Evolutionary conservation across 2,329 filamentous ascomycete genomes (phyloP).

Genomic region (Malbranchea cinnamomea): DNA sequence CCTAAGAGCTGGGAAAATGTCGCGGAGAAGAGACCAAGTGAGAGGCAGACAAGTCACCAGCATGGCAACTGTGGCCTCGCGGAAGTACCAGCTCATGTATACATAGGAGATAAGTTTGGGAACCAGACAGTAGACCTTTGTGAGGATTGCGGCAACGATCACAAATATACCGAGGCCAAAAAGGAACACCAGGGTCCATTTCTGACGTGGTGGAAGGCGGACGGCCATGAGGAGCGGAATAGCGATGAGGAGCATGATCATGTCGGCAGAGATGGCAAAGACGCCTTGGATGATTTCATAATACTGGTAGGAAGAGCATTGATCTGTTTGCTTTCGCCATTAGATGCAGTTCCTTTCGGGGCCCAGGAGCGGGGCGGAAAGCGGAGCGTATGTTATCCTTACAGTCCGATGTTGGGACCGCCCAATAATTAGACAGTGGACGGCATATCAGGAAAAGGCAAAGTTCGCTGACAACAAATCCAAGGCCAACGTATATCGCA

Average conservation of each 20-base stretch:
- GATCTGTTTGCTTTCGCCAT: conserved; percentile 13
- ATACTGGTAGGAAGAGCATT: conserved; percentile 31
- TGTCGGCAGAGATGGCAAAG: conserved; percentile 26
- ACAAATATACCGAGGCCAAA: conserved; percentile 33
- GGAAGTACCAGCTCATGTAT: conserved; percentile 35
- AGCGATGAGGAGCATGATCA: conserved; percentile 29
- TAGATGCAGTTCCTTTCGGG: not conserved
- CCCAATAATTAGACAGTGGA: conserved; percentile 37
- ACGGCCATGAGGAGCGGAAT: conserved; percentile 29
- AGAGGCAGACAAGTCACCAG: conserved; percentile 38
- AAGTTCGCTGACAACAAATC: conserved; percentile 36
- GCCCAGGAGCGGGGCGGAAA: too few species aligned
- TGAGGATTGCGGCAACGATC: conserved; percentile 35
- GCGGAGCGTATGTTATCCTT: too few species aligned
- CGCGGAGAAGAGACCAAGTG: conserved; percentile 36
- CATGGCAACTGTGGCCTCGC: conserved; percentile 30
- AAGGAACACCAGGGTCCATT: conserved; percentile 27
- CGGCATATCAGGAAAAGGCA: conserved; percentile 37
- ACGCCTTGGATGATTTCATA: conserved; percentile 30
- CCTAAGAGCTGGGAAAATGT: conserved; percentile 31
- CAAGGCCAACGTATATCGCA: conserved; percentile 28
- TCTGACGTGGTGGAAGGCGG: conserved; percentile 27
- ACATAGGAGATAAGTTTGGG: conserved; percentile 26
- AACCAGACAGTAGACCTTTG: conserved; percentile 34
- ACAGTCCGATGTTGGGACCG: conserved; percentile 29